Evolutionary conservation across 495 filamentous ascomycete species (phyloP).

Genomic region (Mytilinidion resinicola): DNA sequence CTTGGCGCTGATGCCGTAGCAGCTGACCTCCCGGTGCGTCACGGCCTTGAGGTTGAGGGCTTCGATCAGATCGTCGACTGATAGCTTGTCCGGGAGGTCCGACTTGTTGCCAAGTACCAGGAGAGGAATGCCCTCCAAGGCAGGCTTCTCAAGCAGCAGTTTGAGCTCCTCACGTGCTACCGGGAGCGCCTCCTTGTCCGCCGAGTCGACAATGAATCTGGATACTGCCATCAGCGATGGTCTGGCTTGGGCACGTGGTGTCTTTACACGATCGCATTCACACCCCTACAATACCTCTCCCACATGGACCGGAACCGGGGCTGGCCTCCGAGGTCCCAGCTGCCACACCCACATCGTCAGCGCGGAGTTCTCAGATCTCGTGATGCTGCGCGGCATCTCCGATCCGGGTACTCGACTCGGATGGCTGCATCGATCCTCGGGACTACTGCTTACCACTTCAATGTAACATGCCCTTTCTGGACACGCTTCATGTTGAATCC

Average conservation of each 20-base stretch:
- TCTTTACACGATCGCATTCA: constrained; percentile 89
- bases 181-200: constrained; percentile 73
- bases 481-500: constrained; percentile 99
- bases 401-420: constrained; percentile 11
- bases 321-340: constrained; percentile 96
- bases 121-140: constrained; percentile 82
- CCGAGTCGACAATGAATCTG: constrained; percentile 91
- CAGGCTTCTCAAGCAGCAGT: constrained; percentile 74
- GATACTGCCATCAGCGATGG: constrained; percentile 19
- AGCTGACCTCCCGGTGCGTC: constrained; percentile 90
- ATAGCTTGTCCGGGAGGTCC: constrained; percentile 78
- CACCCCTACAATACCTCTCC: constrained; percentile 96
- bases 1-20: constrained; percentile 97
- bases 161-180: constrained; percentile 89
- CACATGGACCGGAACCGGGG: constrained; percentile 98
- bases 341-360: constrained; percentile 34
- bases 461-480: constrained; percentile 94
- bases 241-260: neutral
- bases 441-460: constrained; percentile 69
- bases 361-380: constrained; percentile 17
- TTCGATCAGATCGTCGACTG: constrained; percentile 92
- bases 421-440: constrained; percentile 16
- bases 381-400: constrained; percentile 16
- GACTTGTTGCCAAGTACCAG: constrained; percentile 98
- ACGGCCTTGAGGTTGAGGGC: constrained; percentile 84